Conservation (phyloP, 2,329 filamentous ascomycete genomes). For the Ploettnerulaceae sp. region DNA sequence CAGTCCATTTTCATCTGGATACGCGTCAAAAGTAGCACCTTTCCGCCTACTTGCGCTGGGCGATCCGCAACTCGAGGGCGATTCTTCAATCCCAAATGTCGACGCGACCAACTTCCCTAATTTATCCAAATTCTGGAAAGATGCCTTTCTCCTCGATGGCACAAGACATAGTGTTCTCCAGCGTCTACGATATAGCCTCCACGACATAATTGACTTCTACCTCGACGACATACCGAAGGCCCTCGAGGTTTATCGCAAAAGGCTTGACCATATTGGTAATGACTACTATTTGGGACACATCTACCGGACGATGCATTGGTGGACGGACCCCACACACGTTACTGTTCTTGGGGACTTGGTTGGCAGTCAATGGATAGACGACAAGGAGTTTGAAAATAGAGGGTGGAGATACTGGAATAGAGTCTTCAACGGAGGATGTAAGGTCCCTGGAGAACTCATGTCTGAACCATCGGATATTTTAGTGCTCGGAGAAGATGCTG, state of each 20-base stretch:
- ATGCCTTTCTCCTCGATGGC: constrained; percentile 32
- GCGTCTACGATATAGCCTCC: constrained; percentile 48
- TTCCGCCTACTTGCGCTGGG: constrained; percentile 85
- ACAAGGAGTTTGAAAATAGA: constrained; percentile 75
- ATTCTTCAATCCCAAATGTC: constrained; percentile 69
- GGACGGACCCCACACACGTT: constrained; percentile 78
- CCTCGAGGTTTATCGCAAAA: constrained; percentile 66
- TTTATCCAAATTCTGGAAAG: constrained; percentile 36
- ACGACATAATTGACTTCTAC: constrained; percentile 57
- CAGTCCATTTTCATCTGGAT: constrained; percentile 24
- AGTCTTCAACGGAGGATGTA: constrained; percentile 65
- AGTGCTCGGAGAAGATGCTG: constrained; percentile 39
- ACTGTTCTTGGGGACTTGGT: constrained; percentile 86
- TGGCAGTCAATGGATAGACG: constrained; percentile 90
- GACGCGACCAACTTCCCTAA: constrained; percentile 52
- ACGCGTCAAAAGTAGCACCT: constrained; percentile 48
- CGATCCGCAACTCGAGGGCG: constrained; percentile 91
- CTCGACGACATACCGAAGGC: constrained; percentile 65
- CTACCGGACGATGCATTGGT: constrained; percentile 79
- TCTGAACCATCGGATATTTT: constrained; percentile 31
- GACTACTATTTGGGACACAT: constrained; percentile 94
- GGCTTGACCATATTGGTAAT: constrained; percentile 84
- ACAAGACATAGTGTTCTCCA: constrained; percentile 45
- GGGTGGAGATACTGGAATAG: constrained; percentile 73
- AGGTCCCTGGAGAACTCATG: constrained; percentile 55